Evolutionary conservation across 108 stramenopile genomes (phyloP).

Genomic region (Pinguiococcus pyrenoidosus): DNA sequence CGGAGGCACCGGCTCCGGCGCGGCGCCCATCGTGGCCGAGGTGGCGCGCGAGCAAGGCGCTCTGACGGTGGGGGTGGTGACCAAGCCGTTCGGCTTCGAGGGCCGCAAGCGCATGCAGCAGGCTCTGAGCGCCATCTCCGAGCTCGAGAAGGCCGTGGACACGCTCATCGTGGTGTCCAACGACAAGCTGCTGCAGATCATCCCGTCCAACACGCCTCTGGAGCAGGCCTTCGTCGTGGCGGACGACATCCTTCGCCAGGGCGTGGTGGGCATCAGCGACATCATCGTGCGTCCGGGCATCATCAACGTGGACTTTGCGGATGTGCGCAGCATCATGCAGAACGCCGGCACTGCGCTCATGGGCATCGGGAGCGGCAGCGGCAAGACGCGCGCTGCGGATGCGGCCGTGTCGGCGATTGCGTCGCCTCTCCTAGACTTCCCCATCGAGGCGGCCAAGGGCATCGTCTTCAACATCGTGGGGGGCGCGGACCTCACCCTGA

Average conservation of each 20-base stretch:
- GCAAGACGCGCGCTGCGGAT: conserved; percentile 66
- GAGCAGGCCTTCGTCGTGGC: conserved; percentile 73
- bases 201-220: conserved; percentile 72
- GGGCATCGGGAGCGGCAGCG: conserved; percentile 65
- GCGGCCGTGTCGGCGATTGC: conserved; percentile 74
- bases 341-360: conserved; percentile 78
- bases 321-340: conserved; percentile 75
- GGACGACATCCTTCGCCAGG: conserved; percentile 76
- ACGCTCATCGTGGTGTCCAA: conserved; percentile 81
- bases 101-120: conserved; percentile 67
- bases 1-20: conserved; percentile 71
- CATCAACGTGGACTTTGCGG: conserved; percentile 85
- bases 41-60: conserved; percentile 60
- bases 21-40: conserved; percentile 64
- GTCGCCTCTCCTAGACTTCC: conserved; percentile 66
- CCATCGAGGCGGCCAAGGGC: conserved; percentile 69
- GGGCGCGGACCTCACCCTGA: conserved; percentile 63
- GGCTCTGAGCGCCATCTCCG: conserved; percentile 52
- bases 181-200: conserved; percentile 77
- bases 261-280: conserved; percentile 76
- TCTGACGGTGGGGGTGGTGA: conserved; percentile 64
- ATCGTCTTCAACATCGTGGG: conserved; percentile 83
- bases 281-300: conserved; percentile 75
- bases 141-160: conserved; percentile 59
- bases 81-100: conserved; percentile 81